Percentiles rank a stretch among this genome's conserved stretches.
Conservation (phyloP, 2,329 filamentous ascomycete species). For the Hortaea werneckii region DNA sequence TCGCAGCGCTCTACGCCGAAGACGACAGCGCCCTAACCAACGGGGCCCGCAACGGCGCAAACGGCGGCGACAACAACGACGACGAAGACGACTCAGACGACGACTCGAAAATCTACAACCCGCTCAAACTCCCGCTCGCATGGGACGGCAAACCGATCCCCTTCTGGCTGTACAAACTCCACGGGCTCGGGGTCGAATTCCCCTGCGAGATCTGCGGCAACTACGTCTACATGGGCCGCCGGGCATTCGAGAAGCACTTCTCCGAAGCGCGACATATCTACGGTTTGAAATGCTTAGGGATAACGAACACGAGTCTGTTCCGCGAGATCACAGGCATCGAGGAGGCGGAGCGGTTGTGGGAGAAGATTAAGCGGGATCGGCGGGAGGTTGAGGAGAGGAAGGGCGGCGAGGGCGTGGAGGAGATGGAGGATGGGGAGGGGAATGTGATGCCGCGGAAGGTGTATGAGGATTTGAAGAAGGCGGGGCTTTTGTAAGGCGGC, state of each 20-base stretch:
- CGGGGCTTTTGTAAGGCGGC: constrained; percentile 42
- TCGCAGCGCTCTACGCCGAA: constrained; percentile 72
- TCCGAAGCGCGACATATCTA: constrained; percentile 89
- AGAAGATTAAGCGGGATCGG: constrained; percentile 81
- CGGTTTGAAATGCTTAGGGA: constrained; percentile 84
- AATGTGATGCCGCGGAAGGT: constrained; percentile 99
- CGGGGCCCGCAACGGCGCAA: constrained; percentile 12
- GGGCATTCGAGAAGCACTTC: constrained; percentile 98
- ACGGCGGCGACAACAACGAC: constrained; percentile 46
- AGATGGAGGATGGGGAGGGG: constrained; percentile 96
- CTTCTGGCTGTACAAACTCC: constrained; percentile 96
- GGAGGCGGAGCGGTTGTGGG: constrained; percentile 80
- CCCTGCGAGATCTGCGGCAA: constrained; percentile 95
- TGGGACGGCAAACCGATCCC: constrained; percentile 99
- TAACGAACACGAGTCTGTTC: constrained; percentile 73
- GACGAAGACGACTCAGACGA: constrained; percentile 54
- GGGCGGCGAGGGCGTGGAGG: constrained; percentile 63
- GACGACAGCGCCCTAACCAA: constrained; percentile 15
- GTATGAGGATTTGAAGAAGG: constrained; percentile 88
- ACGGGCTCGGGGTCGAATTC: constrained; percentile 90
- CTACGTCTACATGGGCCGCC: constrained; percentile 95
- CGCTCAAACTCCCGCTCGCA: constrained; percentile 84
- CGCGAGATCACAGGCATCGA: constrained; percentile 88
- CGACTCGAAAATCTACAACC: constrained; percentile 91
- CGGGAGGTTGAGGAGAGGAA: constrained; percentile 63